Conservation (phyloP, 1,284 basidiomycete genomes). For the Puccinia triticina region DNA sequence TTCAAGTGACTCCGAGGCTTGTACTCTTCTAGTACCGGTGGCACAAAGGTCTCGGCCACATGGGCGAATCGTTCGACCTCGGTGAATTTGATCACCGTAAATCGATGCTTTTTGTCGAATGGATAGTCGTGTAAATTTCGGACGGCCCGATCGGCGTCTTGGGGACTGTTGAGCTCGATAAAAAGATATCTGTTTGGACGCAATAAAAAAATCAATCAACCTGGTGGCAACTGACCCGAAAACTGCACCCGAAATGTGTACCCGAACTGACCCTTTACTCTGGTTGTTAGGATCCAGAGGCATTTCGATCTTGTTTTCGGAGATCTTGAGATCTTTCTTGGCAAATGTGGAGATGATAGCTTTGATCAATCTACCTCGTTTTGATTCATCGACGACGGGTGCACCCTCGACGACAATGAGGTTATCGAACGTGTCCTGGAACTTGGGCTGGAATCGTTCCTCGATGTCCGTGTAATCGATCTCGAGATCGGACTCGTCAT, state of each 20-base stretch:
- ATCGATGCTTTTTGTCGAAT: constrained; percentile 90
- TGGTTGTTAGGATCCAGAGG: constrained; percentile 75
- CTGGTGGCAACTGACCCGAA: background rate
- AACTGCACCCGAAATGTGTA: too few species aligned
- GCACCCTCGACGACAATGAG: constrained; percentile 83
- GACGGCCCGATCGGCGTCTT: constrained; percentile 81
- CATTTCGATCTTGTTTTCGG: constrained; percentile 74
- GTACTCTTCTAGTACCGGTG: constrained; percentile 79
- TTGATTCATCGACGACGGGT: constrained; percentile 79
- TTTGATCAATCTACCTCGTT: constrained; percentile 73
- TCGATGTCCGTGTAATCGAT: constrained; percentile 96
- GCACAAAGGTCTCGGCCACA: constrained; percentile 80
- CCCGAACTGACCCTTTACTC: constrained; percentile 75
- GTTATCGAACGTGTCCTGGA: constrained; percentile 81
- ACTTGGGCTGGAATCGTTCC: constrained; percentile 80
- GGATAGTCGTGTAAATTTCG: constrained; percentile 79
- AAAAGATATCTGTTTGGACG: constrained; percentile 74
- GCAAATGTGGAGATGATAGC: constrained; percentile 81
- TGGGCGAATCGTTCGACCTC: constrained; percentile 85
- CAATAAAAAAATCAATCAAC: constrained; percentile 24
- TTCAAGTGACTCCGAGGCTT: constrained; percentile 86
- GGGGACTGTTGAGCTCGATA: constrained; percentile 78
- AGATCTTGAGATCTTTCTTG: constrained; percentile 75
- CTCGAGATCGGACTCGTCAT: constrained; percentile 64
- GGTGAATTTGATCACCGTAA: constrained; percentile 85